phyloP scores from a whole-genome alignment of 2,329 filamentous ascomycete species.

The Ophiostoma piceae region DNA sequence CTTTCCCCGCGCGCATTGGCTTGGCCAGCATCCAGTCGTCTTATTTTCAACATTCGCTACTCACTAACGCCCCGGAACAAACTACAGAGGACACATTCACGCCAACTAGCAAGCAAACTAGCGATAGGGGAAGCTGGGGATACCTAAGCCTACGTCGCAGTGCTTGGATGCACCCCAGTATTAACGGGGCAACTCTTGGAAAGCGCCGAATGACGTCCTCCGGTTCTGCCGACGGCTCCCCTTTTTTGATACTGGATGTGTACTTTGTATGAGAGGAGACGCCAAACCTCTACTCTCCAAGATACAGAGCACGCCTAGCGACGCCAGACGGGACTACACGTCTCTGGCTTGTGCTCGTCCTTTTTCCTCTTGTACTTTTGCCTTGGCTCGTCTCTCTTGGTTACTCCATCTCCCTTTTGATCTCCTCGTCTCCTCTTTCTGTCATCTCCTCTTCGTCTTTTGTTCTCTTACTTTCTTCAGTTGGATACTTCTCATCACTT shows the following conservation, averaged over 20 bases:
- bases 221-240: conserved; percentile 17
- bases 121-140: conserved; percentile 13
- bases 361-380: conserved; percentile 15
- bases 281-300: not conserved
- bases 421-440: conserved; percentile 12
- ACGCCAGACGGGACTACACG: conserved; percentile 1
- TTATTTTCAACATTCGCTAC: too few species aligned
- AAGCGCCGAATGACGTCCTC: conserved; percentile 20
- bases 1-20: not conserved
- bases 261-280: not conserved
- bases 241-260: conserved; percentile 5
- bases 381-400: conserved; percentile 13
- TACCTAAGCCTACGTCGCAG: conserved; percentile 7
- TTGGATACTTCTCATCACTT: not conserved
- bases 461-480: not conserved
- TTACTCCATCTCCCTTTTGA: conserved; percentile 8
- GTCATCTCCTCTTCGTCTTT: not conserved
- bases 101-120: not conserved
- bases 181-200: not conserved
- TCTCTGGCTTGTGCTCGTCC: conserved; percentile 20
- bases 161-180: conserved; percentile 3
- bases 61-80: not conserved
- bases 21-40: not conserved
- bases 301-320: not conserved
- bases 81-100: not conserved